Evolutionary conservation across 1,284 basidiomycete species (phyloP).

Genomic region (Mycena citricolor): DNA sequence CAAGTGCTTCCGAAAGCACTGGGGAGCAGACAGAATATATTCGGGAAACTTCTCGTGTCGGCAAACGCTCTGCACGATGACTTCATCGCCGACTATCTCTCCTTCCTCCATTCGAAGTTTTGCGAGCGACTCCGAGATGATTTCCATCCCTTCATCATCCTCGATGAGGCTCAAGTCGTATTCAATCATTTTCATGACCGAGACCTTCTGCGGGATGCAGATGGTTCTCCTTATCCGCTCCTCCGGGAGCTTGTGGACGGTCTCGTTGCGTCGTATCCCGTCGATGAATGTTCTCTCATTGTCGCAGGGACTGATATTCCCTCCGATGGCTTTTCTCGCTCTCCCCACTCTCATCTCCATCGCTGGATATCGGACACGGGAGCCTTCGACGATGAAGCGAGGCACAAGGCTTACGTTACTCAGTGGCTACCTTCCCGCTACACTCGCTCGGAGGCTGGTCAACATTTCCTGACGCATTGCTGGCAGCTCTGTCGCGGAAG

Average conservation of each 20-base stretch:
- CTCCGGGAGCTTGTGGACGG: slow-evolving; percentile 2
- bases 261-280: neutral
- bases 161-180: slow-evolving; percentile 4
- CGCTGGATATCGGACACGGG: slow-evolving; percentile 8
- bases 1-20: slow-evolving; percentile 1
- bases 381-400: slow-evolving; percentile 1
- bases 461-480: neutral
- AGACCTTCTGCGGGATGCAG: neutral
- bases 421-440: slow-evolving; percentile 4
- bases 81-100: neutral
- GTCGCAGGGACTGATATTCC: neutral
- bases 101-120: neutral
- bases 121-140: neutral
- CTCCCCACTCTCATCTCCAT: neutral
- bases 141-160: slow-evolving; percentile 4
- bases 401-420: slow-evolving; percentile 4
- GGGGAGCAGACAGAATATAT: neutral
- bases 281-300: neutral
- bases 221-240: neutral
- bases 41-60: neutral
- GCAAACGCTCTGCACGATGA: too few species aligned
- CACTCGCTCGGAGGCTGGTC: neutral
- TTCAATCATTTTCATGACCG: neutral
- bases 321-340: neutral
- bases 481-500: slow-evolving; percentile 10